Percentiles rank a stretch among this genome's conserved stretches.
Evolutionary conservation across 2,329 filamentous ascomycete species (phyloP).

Genomic region (Fusarium sublunatum): DNA sequence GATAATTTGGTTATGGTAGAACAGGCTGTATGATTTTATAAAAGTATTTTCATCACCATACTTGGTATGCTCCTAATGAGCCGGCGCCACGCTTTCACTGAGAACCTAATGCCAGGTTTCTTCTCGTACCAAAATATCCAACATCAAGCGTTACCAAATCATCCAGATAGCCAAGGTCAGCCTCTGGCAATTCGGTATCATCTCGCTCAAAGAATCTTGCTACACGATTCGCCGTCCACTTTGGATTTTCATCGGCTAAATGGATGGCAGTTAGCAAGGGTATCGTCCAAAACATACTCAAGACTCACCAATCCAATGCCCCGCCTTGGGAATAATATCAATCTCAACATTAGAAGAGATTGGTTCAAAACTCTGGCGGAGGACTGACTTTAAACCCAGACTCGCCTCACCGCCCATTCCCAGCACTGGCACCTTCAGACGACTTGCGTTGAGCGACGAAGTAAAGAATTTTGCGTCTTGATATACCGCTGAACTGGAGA

Average conservation of each 20-base stretch:
- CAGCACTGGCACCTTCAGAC: conserved; percentile 34
- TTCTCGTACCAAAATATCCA: conserved; percentile 25
- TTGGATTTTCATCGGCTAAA: conserved; percentile 43
- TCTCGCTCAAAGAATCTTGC: conserved; percentile 34
- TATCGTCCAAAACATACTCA: rapidly evolving
- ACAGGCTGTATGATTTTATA: too few species aligned
- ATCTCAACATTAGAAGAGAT: conserved; percentile 30
- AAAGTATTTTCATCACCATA: too few species aligned
- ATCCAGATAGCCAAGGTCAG: conserved; percentile 34
- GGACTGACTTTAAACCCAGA: conserved; percentile 14
- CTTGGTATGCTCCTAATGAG: too few species aligned
- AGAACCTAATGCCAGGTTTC: conserved; percentile 17
- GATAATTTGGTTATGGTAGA: conserved; percentile 1
- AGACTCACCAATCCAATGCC: conserved; percentile 45
- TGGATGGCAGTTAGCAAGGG: conserved; percentile 19
- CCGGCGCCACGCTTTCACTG: not conserved
- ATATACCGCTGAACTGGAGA: conserved; percentile 48
- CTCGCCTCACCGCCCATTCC: conserved; percentile 47
- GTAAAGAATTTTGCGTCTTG: conserved; percentile 54
- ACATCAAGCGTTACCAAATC: conserved; percentile 38
- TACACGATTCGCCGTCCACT: conserved; percentile 37
- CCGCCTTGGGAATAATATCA: conserved; percentile 44
- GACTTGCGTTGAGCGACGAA: conserved; percentile 33
- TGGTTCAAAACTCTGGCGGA: conserved; percentile 12
- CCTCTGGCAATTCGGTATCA: not conserved